Evolutionary conservation across 148 eudicot species (phyloP), one percentile per base, ranked within the genome.

Genomic region (Fagopyrum tataricum): DNA sequence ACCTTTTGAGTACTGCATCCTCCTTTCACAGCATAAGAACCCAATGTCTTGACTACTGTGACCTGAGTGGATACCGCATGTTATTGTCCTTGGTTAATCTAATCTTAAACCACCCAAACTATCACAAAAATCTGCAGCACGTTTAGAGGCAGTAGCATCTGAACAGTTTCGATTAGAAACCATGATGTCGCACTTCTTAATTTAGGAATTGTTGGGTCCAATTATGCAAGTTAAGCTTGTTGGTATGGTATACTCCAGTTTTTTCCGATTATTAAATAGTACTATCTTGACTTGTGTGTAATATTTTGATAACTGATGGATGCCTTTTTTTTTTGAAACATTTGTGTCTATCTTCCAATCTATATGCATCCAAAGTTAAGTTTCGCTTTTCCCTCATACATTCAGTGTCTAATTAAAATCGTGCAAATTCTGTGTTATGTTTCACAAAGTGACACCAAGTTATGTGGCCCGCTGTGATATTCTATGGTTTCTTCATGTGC

Each of bases 401-500:
- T 9, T 49, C 18, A 49, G 55, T 49, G 55, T 14, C 18, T 15
- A 49, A 49, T 49, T 31, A 58, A 23, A 23, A 58, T 23, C 23
- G 21, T 37, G 68, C 37, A 31, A 20, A 20, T 4, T 55, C 7
- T 55, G 61, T 55, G 3, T 55, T 55, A 55, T 55, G 61, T 55
- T 55, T 20, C 26, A 21, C 21, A 8, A 7, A 20, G 31, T 20
- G 6, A 20, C 21, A 55, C 26, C 18, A n/a, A 55, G 20, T 62
- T 31, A 10, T 53, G 66, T 59, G 14, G 39, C 66, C 31, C 39
- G 20, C 43, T 31, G 39, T 62, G 68, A 21, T 14, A n/a, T 31
- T 62, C 17, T 80, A 72, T 44, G n/a, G 67, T 53, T 48, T 43
- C 14, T 52, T 20, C 67, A 24, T 79, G 31, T 58, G 81, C 76